phyloP scores from a whole-genome alignment of 1,284 basidiomycete genomes.

The Exsudoporus floridanus region DNA sequence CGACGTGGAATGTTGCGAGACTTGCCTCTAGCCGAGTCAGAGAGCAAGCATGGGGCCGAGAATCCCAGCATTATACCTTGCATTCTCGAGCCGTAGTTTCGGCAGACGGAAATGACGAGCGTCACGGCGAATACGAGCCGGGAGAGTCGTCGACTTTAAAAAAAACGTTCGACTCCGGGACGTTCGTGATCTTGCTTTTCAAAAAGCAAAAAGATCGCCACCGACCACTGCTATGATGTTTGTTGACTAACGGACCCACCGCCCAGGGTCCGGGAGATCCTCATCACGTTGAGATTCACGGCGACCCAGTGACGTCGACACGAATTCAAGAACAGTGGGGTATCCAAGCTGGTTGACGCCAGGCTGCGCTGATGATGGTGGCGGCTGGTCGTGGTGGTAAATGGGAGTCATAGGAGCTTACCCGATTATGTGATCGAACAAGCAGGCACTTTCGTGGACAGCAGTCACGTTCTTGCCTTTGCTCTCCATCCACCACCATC shows the following conservation, averaged over 20 bases:
- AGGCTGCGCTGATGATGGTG: not conserved
- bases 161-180: not conserved
- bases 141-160: not conserved
- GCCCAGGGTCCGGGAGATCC: not conserved
- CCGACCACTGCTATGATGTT: not conserved
- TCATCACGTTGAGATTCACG: not conserved
- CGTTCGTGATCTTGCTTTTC: not conserved
- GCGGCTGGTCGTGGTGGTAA: too few relatives aligned
- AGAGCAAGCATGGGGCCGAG: not conserved
- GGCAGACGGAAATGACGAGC: slow-evolving; percentile 3
- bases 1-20: not conserved
- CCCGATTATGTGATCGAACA: slow-evolving; percentile 17
- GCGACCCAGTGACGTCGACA: not conserved
- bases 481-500: not conserved
- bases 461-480: not conserved
- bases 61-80: not conserved
- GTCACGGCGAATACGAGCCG: not conserved
- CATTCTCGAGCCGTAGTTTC: not conserved
- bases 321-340: not conserved
- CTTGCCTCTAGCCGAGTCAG: too few relatives aligned
- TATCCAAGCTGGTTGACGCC: not conserved
- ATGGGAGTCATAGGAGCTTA: not conserved
- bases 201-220: too few relatives aligned
- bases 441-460: not conserved
- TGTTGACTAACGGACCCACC: not conserved